Evolutionary conservation across 257 asterid species (phyloP), one percentile per base, ranked within the genome.

Genomic region (Knoxia roxburghii): DNA sequence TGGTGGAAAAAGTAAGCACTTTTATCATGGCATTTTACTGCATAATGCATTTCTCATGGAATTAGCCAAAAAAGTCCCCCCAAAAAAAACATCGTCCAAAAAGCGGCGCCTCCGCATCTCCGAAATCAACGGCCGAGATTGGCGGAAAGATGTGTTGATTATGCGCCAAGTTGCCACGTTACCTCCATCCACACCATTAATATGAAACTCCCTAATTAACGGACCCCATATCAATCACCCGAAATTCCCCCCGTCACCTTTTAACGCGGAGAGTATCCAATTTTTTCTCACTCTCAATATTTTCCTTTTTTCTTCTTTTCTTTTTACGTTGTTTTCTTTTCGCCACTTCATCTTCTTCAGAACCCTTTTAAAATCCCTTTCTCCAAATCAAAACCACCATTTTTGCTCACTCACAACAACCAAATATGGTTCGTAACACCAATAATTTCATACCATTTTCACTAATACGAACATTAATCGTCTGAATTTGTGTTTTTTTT

Each of bases 41-140:
- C 45, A 4, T 0, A 29, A 24, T 54, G 29, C n/a, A n/a, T n/a
- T n/a, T n/a, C n/a, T n/a, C n/a, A n/a, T n/a, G n/a, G n/a, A n/a
- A n/a, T n/a, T n/a, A n/a, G n/a, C n/a, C n/a, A n/a, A n/a, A n/a
- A n/a, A n/a, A n/a, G n/a, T n/a, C n/a, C n/a, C n/a, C n/a, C n/a
- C n/a, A n/a, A n/a, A n/a, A n/a, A n/a, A n/a, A n/a, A n/a, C n/a
- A n/a, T n/a, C n/a, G 24, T 49, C 2, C 35, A n/a, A 61, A 37
- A 56, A 70, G 70, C 84, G 82, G 81, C 85, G 83, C 82, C 81
- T 77, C 83, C 73, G 58, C 63, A 14, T 26, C 73, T 61, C 76
- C 84, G 77, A 24, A 56, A 68, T 73, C 82, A 74, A 63, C 69
- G 78, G 78, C 87, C 93, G 81, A 79, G 82, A 86, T 81, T 78